Percentiles rank a stretch among this genome's conserved stretches.
These are phyloP conservation scores for Gnomoniopsis sp. DNA, from an alignment of 2,329 filamentous ascomycete species.

Conservation along the genomic window DNA sequence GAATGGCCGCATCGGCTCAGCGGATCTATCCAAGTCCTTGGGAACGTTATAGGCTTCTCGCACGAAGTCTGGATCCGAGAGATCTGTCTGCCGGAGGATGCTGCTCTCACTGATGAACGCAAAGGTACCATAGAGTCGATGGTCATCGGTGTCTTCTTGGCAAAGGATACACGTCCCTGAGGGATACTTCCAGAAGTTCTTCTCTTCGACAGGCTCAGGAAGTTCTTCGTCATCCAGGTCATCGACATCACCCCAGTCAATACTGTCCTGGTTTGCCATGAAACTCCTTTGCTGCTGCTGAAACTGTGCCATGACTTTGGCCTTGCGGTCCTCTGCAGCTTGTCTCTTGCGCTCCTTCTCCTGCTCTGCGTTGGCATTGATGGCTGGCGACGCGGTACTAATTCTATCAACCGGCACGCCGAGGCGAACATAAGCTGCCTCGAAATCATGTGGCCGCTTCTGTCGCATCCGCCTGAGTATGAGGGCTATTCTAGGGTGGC, in stretches of 20 bases:
- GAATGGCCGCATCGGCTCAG: slow-evolving; percentile 80
- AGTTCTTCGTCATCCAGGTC: slow-evolving; percentile 68
- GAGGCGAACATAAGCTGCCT: slow-evolving; percentile 59
- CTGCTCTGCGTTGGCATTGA: slow-evolving; percentile 60
- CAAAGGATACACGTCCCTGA: slow-evolving; percentile 92
- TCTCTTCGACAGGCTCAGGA: slow-evolving; percentile 56
- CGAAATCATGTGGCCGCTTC: slow-evolving; percentile 72
- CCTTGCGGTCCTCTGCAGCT: slow-evolving; percentile 84
- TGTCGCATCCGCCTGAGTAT: slow-evolving; percentile 84
- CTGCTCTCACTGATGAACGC: slow-evolving; percentile 82
- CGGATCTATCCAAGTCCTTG: slow-evolving; percentile 76
- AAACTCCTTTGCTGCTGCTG: slow-evolving; percentile 97
- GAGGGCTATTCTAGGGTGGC: slow-evolving; percentile 78
- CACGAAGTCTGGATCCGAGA: slow-evolving; percentile 78
- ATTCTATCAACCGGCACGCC: slow-evolving; percentile 73
- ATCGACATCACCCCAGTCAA: slow-evolving; percentile 88
- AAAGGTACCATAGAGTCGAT: slow-evolving; percentile 87
- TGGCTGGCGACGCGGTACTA: slow-evolving; percentile 78
- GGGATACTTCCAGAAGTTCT: slow-evolving; percentile 85
- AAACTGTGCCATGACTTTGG: slow-evolving; percentile 95
- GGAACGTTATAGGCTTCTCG: slow-evolving; percentile 79
- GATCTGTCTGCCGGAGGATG: slow-evolving; percentile 81
- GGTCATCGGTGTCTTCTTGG: slow-evolving; percentile 92
- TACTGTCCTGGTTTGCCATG: slow-evolving; percentile 78
- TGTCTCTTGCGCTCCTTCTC: slow-evolving; percentile 84